Percentiles rank a stretch among this genome's conserved stretches.
Conservation (phyloP, 805 yeast genomes). For the Saturnispora galanensis region DNA sequence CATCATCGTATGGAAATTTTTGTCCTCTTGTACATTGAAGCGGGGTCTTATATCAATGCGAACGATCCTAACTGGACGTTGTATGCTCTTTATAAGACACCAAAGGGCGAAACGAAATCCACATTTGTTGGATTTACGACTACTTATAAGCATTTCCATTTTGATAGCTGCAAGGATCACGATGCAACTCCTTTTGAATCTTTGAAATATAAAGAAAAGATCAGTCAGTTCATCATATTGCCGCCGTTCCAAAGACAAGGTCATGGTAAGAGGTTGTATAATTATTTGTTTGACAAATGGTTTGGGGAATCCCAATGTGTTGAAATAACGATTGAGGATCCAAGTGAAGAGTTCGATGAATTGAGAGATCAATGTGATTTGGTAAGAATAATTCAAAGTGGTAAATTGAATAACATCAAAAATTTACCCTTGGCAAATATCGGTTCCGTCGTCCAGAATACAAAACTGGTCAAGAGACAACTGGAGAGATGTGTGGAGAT, state of each 20-base stretch:
- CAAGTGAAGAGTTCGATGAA: constrained; percentile 86
- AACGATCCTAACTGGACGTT: constrained; percentile 75
- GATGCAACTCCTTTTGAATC: constrained; percentile 26
- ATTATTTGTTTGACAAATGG: constrained; percentile 47
- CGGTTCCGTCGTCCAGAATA: constrained; percentile 34
- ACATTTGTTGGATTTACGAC: constrained; percentile 74
- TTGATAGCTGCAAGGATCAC: constrained; percentile 35
- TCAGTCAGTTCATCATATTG: constrained; percentile 76
- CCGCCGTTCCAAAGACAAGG: constrained; percentile 75
- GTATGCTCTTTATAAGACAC: constrained; percentile 40
- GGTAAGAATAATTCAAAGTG: constrained; percentile 32
- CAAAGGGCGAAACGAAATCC: constrained; percentile 24
- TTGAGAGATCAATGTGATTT: constrained; percentile 78
- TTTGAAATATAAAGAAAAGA: constrained; percentile 48
- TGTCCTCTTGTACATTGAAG: constrained; percentile 81
- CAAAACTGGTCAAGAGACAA: constrained; percentile 53
- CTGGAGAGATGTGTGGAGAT: constrained; percentile 71
- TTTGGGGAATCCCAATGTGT: constrained; percentile 37
- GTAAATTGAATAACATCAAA: constrained; percentile 23
- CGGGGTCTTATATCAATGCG: constrained; percentile 80
- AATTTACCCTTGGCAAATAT: constrained; percentile 19
- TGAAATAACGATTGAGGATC: constrained; percentile 89
- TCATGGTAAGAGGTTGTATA: constrained; percentile 63
- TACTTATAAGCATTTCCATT: constrained; percentile 75
- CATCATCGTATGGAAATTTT: constrained; percentile 70